Evolutionary conservation across 164 flowering plant species (phyloP).

Genomic region (Malania oleifera): DNA sequence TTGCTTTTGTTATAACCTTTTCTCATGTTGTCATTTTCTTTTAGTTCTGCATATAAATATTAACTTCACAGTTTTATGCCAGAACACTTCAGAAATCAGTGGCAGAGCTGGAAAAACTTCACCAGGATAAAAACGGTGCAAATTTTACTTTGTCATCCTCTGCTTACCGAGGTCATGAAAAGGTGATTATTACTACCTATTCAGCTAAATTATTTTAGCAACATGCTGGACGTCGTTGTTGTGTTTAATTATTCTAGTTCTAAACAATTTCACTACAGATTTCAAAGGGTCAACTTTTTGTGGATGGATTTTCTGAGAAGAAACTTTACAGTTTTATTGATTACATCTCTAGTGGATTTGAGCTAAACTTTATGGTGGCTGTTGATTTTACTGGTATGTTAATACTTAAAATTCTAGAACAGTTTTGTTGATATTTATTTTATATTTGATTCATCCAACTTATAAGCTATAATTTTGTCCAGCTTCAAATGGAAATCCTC

Average conservation of each 20-base stretch:
- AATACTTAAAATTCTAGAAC: background rate
- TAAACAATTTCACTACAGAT: conserved; percentile 30
- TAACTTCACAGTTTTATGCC: conserved; percentile 9
- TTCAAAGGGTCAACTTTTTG: conserved; percentile 72
- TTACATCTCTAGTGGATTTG: conserved; percentile 86
- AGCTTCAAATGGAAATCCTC: conserved; percentile 96
- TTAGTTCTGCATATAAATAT: background rate
- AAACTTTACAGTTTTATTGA: conserved; percentile 70
- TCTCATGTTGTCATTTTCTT: background rate
- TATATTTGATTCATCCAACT: background rate
- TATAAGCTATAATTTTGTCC: conserved; percentile 3
- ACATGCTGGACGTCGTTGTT: background rate
- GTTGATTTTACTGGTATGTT: conserved; percentile 85
- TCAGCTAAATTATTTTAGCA: background rate
- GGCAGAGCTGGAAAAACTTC: conserved; percentile 53
- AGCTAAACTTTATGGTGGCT: conserved; percentile 93
- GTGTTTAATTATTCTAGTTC: background rate
- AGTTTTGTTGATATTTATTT: background rate
- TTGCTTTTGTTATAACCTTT: background rate
- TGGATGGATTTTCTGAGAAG: conserved; percentile 61
- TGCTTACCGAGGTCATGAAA: conserved; percentile 32
- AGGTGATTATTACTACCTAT: conserved; percentile 33
- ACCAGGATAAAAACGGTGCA: conserved; percentile 44
- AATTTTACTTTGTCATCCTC: conserved; percentile 46
- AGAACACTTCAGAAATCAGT: conserved; percentile 75